These are phyloP conservation scores for Xerocomus amazonicus DNA, from an alignment of 1,284 basidiomycete genomes.

Conservation along the genomic window DNA sequence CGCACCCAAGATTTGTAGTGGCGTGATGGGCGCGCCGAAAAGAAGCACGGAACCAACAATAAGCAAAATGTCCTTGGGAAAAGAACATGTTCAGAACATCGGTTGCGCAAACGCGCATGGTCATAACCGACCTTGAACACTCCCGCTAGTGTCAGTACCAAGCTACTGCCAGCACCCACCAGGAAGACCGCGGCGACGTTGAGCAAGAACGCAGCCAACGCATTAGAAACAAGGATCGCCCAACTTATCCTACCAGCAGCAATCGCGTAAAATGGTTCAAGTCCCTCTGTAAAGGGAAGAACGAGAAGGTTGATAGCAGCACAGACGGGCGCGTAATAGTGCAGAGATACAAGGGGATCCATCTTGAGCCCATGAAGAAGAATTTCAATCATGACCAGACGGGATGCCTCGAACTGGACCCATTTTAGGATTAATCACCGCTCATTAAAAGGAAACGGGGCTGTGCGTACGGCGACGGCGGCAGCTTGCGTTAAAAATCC, in stretches of 20 bases:
- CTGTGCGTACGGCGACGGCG: slow-evolving; percentile 64
- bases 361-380: slow-evolving; percentile 95
- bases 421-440: slow-evolving; percentile 7
- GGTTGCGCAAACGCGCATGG: neutral
- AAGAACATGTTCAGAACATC: neutral
- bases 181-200: slow-evolving; percentile 96
- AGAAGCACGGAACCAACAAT: slow-evolving; percentile 87
- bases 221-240: slow-evolving; percentile 81
- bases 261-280: slow-evolving; percentile 75
- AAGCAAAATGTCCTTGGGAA: slow-evolving; percentile 81
- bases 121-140: slow-evolving; percentile 74
- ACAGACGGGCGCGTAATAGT: slow-evolving; percentile 97
- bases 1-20: slow-evolving; percentile 83
- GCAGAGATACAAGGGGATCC: slow-evolving; percentile 93
- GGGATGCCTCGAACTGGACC: slow-evolving; percentile 77
- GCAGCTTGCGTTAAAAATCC: slow-evolving; percentile 86
- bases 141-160: slow-evolving; percentile 91
- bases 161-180: slow-evolving; percentile 82
- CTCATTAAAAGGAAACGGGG: neutral
- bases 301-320: slow-evolving; percentile 84
- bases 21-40: slow-evolving; percentile 76
- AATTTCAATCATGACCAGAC: slow-evolving; percentile 95
- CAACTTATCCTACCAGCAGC: slow-evolving; percentile 54
- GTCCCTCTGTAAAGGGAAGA: slow-evolving; percentile 86
- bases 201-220: slow-evolving; percentile 83